phyloP scores from a whole-genome alignment of 495 filamentous ascomycete species.

The Aspergillus steynii region DNA sequence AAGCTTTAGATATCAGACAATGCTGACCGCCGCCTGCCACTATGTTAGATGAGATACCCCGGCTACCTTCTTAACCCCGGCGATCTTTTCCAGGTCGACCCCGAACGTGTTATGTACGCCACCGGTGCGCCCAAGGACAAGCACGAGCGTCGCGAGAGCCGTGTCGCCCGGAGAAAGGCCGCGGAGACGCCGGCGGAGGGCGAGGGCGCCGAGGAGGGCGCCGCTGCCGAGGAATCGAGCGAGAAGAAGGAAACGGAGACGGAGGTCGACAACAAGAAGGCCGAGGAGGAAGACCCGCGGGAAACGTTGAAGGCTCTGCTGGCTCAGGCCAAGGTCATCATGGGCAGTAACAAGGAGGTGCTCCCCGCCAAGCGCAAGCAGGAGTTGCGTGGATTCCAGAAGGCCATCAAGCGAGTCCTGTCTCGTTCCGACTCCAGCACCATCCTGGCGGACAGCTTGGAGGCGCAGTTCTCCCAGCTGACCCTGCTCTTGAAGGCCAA shows the following conservation, averaged over 20 bases:
- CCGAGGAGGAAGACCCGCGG: constrained; percentile 34
- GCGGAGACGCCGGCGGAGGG: constrained; percentile 26
- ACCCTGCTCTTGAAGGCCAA: constrained; percentile 44
- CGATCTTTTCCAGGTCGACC: constrained; percentile 95
- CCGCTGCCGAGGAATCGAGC: constrained; percentile 28
- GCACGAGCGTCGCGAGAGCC: constrained; percentile 44
- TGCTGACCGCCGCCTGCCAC: background rate
- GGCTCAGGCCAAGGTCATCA: constrained; percentile 53
- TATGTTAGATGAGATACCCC: constrained; percentile 80
- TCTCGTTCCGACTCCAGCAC: constrained; percentile 46
- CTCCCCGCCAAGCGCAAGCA: constrained; percentile 63
- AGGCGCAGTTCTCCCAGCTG: constrained; percentile 52
- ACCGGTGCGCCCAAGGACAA: constrained; percentile 72
- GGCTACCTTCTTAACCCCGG: constrained; percentile 96
- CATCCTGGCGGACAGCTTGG: constrained; percentile 48
- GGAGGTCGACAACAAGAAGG: constrained; percentile 25
- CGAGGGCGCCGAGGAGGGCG: constrained; percentile 20
- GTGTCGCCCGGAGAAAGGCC: constrained; percentile 30
- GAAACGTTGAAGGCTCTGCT: constrained; percentile 53
- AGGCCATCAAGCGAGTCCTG: constrained; percentile 53
- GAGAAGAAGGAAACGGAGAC: constrained; percentile 24
- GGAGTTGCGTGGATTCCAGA: constrained; percentile 59
- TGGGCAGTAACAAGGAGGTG: constrained; percentile 47
- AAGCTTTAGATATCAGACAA: background rate
- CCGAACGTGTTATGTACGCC: constrained; percentile 81